Base-by-base conservation (phyloP, 805 yeast genomes). In the Kazachstania taianensis region DNA sequence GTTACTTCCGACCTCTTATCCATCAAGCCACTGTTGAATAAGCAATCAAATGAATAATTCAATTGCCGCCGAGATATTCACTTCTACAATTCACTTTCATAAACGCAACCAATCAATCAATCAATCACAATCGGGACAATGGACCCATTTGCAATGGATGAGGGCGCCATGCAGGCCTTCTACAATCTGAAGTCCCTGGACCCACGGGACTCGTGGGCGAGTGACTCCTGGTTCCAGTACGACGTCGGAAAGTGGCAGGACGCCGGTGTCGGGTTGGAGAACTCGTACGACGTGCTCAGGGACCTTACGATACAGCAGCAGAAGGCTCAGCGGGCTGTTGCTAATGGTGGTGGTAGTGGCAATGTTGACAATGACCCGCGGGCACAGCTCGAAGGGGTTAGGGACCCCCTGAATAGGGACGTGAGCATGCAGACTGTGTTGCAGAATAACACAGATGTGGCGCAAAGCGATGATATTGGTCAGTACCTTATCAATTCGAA, bases 391-490 rank as follows among this genome's bases (percentile, higher is more conserved):
- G 16, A 35, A 10, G 14, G 15, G 7, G 35, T 46, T 36, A 66
- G 63, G 32, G 85, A 78, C 45, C 82, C 84, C 1, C 55, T 78
- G 40, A 78, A 77, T 4, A 63, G 66, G n/a, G 61, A 58, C 22
- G 25, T 22, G 4, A 38, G 35, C 20, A 50, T 50, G 46, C 9
- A 42, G 17, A 64, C 72, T 3, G 60, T 75, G 7, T 47, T 67
- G 31, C 63, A 69, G 29, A 58, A 59, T 27, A 57, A 67, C 30
- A 61, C 63, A 20, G 63, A 57, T 36, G 49, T 40, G 7, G 57
- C 61, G 18, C 62, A 70, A n/a, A 22, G 10, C 18, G 16, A 5
- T 7, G 27, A 31, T 4, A 3, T 30, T 9, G 8, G 12, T 24
- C 61, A 70, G 44, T 70, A 66, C 53, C 57, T 76, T 41, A 67